Evolutionary conservation across 305 asterid species (phyloP), one percentile per base, ranked within the genome.

Genomic region (Fraxinus paxiana): DNA sequence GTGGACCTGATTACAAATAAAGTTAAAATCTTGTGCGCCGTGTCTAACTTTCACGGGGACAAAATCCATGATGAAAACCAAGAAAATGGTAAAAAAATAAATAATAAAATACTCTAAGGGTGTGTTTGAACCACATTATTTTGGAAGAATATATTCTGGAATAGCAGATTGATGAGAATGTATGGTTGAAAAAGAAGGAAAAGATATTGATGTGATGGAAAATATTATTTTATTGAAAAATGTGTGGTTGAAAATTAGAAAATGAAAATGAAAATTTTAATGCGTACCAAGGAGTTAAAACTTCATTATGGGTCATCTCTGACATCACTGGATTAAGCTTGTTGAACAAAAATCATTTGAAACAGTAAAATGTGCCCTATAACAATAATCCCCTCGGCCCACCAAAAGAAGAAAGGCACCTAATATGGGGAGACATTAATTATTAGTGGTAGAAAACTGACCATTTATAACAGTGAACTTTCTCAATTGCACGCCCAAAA

Each of bases 381-480:
- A 77, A 79, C 85, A 83, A 84, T 83, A 81, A 84, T 83, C 79
- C 61, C 81, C 37, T 80, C 80, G 84, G 83, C 89, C 89, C 94
- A 86, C 91, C 77, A 86, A 90, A 89, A 89, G 84, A 79, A 86
- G 77, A 90, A 86, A 84, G 82, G 80, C 79, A 84, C 46, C 76
- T 69, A 83, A 69, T 87, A 82, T 78, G 85, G 86, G 87, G 92
- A 88, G 98, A 92, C 98, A 93, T 87, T 54, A 88, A 90, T 92
- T 80, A 93, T 91, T 88, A 88, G 75, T 69, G 76, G 79, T 78
- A 87, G 87, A 88, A 88, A 87, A 87, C 61, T 80, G 76, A 41
- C 77, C 84, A 75, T 13, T 30, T 75, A 72, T 9, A 75, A 85
- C 67, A 65, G 77, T 83, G 34, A 74, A 82, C 84, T 88, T 84